Conservation (phyloP, 129 eudicot genomes). For the Flaveria ramosissima region DNA sequence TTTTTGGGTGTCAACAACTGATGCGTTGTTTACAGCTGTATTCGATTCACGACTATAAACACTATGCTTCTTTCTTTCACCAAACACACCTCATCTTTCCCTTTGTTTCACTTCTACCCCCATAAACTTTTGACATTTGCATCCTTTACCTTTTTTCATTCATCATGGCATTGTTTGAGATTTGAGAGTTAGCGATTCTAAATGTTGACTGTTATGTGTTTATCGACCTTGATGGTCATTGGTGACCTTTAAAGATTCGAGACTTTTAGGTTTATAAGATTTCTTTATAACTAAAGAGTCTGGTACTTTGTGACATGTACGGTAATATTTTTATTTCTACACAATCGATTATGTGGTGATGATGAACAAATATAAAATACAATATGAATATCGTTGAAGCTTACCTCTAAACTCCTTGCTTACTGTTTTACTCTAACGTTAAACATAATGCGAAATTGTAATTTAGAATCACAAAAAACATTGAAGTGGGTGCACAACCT, state of each 20-base stretch:
- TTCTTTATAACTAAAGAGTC: neutral
- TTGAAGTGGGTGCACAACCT: neutral
- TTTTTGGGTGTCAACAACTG: constrained; percentile 43
- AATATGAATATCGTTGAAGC: neutral
- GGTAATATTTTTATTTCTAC: too few relatives aligned
- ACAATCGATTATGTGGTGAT: neutral
- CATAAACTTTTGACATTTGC: neutral
- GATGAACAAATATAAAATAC: too few relatives aligned
- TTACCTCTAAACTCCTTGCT: neutral
- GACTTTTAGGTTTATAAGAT: neutral
- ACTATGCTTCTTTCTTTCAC: constrained; percentile 28
- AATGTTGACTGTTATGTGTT: neutral
- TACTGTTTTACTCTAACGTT: neutral
- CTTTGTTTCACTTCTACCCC: neutral
- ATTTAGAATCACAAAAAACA: neutral
- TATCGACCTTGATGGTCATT: neutral
- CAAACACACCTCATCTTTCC: constrained; percentile 12
- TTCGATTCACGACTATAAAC: constrained; percentile 47
- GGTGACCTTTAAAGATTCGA: neutral
- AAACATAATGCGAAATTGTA: neutral
- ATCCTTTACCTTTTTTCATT: neutral
- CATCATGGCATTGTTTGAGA: neutral
- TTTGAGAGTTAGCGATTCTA: neutral
- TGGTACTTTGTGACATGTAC: neutral
- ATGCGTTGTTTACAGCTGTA: constrained; percentile 79